Conservation (phyloP, 148 eudicot genomes). For the Suaeda aralocaspica region DNA sequence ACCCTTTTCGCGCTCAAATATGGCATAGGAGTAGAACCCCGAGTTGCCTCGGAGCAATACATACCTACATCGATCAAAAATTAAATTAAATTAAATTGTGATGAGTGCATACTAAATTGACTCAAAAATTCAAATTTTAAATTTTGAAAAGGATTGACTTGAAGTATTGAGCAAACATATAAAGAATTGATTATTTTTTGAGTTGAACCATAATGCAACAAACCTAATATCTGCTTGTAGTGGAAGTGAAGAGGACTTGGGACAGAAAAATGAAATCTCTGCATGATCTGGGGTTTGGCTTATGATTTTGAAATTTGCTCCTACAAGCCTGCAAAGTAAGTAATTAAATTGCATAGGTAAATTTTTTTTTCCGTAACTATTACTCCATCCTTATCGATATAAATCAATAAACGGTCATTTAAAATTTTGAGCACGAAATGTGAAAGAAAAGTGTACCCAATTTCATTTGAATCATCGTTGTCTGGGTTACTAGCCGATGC, state of each 20-base stretch:
- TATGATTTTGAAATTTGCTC: slow-evolving; percentile 28
- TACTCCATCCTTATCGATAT: too few relatives aligned
- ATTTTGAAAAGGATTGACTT: too few relatives aligned
- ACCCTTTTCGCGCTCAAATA: slow-evolving; percentile 42
- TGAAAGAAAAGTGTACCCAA: too few relatives aligned
- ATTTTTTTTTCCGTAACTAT: too few relatives aligned
- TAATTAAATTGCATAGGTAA: neutral
- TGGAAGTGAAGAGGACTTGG: slow-evolving; percentile 27
- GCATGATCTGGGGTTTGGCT: slow-evolving; percentile 24
- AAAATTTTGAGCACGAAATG: too few relatives aligned
- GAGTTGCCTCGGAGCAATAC: slow-evolving; percentile 54
- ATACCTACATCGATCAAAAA: slow-evolving; percentile 34
- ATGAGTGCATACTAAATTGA: too few relatives aligned
- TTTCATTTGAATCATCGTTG: slow-evolving; percentile 25
- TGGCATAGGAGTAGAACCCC: slow-evolving; percentile 68
- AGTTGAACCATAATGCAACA: too few relatives aligned
- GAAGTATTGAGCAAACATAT: too few relatives aligned
- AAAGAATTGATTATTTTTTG: too few relatives aligned
- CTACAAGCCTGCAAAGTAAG: slow-evolving; percentile 31
- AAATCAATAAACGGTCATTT: too few relatives aligned
- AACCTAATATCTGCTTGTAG: slow-evolving; percentile 47
- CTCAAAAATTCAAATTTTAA: too few relatives aligned
- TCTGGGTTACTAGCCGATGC: slow-evolving; percentile 24
- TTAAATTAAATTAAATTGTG: neutral
- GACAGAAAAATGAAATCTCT: slow-evolving; percentile 41